Evolutionary conservation across 331 rosid species (phyloP).

Genomic region (Telfairia occidentalis): DNA sequence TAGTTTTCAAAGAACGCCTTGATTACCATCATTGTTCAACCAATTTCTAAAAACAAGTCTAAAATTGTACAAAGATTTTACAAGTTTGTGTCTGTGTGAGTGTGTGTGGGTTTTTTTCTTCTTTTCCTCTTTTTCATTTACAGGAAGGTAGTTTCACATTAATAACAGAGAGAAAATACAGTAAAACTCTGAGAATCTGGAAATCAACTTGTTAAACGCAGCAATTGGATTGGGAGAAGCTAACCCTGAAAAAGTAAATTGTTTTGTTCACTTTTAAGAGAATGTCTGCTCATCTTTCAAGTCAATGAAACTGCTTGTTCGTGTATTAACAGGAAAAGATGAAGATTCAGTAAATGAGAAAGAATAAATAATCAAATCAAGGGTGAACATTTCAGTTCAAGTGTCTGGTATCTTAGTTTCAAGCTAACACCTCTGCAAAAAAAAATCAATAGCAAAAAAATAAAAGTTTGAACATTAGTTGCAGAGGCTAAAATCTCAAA

Average conservation of each 20-base stretch:
- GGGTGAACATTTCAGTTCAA: not conserved
- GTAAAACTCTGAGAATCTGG: not conserved
- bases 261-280: not conserved
- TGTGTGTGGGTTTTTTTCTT: too few relatives aligned
- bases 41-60: not conserved
- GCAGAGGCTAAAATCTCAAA: not conserved
- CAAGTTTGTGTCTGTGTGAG: not conserved
- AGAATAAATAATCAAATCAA: not conserved
- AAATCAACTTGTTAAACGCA: not conserved
- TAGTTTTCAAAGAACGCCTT: too few relatives aligned
- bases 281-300: not conserved
- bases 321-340: not conserved
- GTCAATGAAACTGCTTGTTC: not conserved
- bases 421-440: slow-evolving; percentile 3
- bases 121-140: not conserved
- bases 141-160: not conserved
- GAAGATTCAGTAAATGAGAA: slow-evolving; percentile 1
- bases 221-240: not conserved
- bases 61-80: not conserved
- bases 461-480: not conserved
- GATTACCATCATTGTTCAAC: too few relatives aligned
- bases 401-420: not conserved
- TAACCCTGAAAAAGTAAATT: not conserved
- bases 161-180: not conserved
- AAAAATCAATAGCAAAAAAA: not conserved